A percentile compares a stretch with the other conserved stretches of the same genome.
Conservation (phyloP, 225 moss, liverwort and hornwort genomes). For the Polytrichum commune region DNA sequence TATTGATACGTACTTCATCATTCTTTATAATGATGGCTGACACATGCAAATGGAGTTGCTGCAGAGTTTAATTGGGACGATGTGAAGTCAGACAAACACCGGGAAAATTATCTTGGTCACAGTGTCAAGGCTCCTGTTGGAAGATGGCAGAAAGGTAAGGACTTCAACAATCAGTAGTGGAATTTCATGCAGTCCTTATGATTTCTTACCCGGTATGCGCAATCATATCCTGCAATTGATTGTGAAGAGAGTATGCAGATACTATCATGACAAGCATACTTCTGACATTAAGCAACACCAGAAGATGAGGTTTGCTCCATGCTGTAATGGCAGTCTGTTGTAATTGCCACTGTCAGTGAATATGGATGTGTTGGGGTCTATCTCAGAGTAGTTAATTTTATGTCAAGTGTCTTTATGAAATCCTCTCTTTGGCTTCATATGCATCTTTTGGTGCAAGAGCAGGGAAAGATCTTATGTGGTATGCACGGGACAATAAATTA, state of each 20-base stretch:
- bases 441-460: slow-evolving; percentile 16
- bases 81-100: slow-evolving; percentile 88
- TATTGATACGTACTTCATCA: too few species aligned
- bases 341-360: neutral
- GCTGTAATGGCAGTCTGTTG: neutral
- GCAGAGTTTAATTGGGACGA: slow-evolving; percentile 98
- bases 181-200: too few species aligned
- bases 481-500: slow-evolving; percentile 68
- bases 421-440: neutral
- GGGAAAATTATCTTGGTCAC: slow-evolving; percentile 95
- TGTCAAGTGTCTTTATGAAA: too few species aligned
- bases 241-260: neutral
- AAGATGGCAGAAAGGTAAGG: slow-evolving; percentile 94
- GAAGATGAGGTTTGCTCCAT: too few species aligned
- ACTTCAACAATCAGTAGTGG: neutral
- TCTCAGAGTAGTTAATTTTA: neutral
- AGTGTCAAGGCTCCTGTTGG: slow-evolving; percentile 96
- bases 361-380: neutral
- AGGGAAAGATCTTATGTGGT: slow-evolving; percentile 98
- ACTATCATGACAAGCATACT: neutral
- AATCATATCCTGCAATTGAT: neutral
- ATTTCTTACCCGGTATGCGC: neutral
- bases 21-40: too few species aligned
- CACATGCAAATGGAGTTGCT: slow-evolving; percentile 6
- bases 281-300: too few species aligned